Conservation (phyloP, 208 protist species). For the Acanthamoeba culbertsoni region DNA sequence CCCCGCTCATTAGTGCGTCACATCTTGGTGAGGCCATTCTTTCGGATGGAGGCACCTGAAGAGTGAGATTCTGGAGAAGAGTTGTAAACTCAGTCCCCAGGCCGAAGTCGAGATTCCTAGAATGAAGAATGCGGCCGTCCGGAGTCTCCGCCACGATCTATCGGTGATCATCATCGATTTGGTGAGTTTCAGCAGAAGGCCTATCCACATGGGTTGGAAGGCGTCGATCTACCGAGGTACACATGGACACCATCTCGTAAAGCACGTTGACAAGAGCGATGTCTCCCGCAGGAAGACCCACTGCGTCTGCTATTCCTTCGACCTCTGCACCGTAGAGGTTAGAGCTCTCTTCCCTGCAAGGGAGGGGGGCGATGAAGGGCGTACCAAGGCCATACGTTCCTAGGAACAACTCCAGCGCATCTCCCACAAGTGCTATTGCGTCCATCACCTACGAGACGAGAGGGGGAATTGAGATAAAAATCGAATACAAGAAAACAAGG, state of each 20-base stretch:
- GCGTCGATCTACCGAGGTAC: neutral
- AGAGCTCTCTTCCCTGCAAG: neutral
- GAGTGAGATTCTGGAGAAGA: neutral
- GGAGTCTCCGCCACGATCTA: neutral
- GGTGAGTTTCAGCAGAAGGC: neutral
- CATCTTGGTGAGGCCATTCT: too few relatives aligned
- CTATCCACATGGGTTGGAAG: neutral
- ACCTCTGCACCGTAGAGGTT: neutral
- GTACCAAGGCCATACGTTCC: neutral
- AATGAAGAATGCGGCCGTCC: slow-evolving; percentile 32
- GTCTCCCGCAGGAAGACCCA: neutral
- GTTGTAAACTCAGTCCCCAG: slow-evolving; percentile 9
- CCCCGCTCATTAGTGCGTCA: neutral
- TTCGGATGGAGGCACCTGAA: neutral
- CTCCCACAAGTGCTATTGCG: neutral
- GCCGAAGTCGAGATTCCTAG: slow-evolving; percentile 21
- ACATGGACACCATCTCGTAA: slow-evolving; percentile 46
- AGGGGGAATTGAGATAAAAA: too few relatives aligned
- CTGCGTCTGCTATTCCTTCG: neutral
- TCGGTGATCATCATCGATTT: neutral
- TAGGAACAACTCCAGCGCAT: neutral
- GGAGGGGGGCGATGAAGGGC: neutral
- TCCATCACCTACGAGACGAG: neutral
- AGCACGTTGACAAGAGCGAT: slow-evolving; percentile 24
- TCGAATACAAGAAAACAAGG: too few relatives aligned